phyloP scores from a whole-genome alignment of 768 basidiomycete species.

The Calocybe indica region DNA sequence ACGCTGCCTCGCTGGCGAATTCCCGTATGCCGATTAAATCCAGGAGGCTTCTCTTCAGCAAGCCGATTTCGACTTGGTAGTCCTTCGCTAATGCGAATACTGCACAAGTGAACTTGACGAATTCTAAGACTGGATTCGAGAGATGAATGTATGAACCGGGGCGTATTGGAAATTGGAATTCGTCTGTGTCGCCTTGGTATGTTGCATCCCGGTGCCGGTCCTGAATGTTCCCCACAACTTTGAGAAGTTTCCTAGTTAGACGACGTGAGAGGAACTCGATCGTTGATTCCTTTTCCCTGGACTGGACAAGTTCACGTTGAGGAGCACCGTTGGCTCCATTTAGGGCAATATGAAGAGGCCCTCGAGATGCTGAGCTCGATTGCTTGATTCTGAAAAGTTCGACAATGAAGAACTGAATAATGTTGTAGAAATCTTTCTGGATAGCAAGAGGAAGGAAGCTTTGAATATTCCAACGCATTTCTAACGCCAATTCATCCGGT shows the following conservation, averaged over 20 bases:
- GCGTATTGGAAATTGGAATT: slow-evolving; percentile 77
- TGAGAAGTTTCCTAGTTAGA: slow-evolving; percentile 77
- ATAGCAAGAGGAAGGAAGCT: slow-evolving; percentile 81
- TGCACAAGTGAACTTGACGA: slow-evolving; percentile 83
- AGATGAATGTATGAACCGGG: slow-evolving; percentile 82
- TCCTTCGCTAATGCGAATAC: slow-evolving; percentile 75
- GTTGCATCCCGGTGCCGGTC: slow-evolving; percentile 56
- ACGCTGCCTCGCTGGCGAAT: slow-evolving; percentile 79
- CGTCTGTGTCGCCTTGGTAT: slow-evolving; percentile 45
- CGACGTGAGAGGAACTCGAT: slow-evolving; percentile 74
- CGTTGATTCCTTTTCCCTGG: slow-evolving; percentile 61
- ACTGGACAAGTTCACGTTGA: slow-evolving; percentile 61
- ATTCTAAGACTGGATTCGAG: slow-evolving; percentile 80
- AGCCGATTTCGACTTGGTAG: slow-evolving; percentile 79
- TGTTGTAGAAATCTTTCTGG: slow-evolving; percentile 67
- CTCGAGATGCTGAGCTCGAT: slow-evolving; percentile 50
- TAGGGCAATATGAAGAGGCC: slow-evolving; percentile 62
- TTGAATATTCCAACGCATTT: slow-evolving; percentile 92
- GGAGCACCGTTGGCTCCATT: slow-evolving; percentile 62
- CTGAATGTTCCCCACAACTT: slow-evolving; percentile 56
- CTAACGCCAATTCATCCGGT: slow-evolving; percentile 62
- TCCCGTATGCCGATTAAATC: slow-evolving; percentile 84
- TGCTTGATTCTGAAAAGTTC: slow-evolving; percentile 77
- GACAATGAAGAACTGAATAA: slow-evolving; percentile 78
- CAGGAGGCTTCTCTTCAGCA: slow-evolving; percentile 84